Conservation (phyloP, 2,329 filamentous ascomycete genomes). For the Graphilbum sp. region DNA sequence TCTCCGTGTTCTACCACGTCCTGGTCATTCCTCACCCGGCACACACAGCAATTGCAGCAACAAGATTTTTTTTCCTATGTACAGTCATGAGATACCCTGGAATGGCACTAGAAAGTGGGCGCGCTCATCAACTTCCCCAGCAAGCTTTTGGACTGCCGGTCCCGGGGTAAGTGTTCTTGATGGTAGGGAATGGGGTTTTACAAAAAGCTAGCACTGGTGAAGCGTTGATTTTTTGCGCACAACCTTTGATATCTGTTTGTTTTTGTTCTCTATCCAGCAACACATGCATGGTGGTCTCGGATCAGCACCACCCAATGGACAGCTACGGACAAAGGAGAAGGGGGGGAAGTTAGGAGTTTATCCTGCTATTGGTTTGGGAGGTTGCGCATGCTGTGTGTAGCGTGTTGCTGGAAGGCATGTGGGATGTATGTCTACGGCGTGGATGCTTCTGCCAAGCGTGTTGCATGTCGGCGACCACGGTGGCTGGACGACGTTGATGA, state of each 20-base stretch:
- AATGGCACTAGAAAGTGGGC: neutral
- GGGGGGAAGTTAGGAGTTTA: neutral
- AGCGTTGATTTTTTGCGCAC: too few species aligned
- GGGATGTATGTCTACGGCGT: too few species aligned
- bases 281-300: conserved; percentile 6
- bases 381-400: neutral
- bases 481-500: too few species aligned
- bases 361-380: neutral
- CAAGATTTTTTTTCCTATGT: too few species aligned
- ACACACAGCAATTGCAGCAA: too few species aligned
- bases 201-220: conserved; percentile 3
- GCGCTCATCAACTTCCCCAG: neutral
- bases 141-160: neutral
- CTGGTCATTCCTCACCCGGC: too few species aligned
- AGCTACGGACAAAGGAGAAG: neutral
- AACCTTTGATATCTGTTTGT: neutral
- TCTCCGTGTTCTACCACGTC: too few species aligned
- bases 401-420: neutral
- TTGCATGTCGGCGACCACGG: too few species aligned
- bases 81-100: neutral
- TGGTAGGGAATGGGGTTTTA: neutral
- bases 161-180: too few species aligned
- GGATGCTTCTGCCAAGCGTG: too few species aligned
- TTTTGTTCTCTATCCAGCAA: neutral
- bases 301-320: conserved; percentile 4